Conservation (phyloP, 192 early-diverging fungal genomes). For the Obelidium mucronatum region DNA sequence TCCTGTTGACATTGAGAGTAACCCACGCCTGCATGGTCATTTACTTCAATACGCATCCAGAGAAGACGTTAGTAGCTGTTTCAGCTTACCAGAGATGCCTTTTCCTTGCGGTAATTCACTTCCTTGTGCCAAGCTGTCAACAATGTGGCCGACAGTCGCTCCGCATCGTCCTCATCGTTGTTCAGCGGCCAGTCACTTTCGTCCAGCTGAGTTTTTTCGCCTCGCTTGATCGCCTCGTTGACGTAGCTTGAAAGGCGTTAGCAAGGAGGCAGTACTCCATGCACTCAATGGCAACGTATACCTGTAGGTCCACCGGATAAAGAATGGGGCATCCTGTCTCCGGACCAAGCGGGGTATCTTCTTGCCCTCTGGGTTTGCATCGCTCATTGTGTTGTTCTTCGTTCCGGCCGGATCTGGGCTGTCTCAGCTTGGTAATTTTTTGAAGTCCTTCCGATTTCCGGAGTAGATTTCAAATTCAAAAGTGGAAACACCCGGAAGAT, state of each 20-base stretch:
- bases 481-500: too few species aligned
- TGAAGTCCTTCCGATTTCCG: too few species aligned
- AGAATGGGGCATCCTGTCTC: constrained; percentile 6
- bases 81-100: constrained; percentile 29
- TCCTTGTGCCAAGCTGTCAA: constrained; percentile 39
- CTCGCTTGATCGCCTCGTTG: constrained; percentile 44
- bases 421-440: too few species aligned
- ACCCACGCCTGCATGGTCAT: constrained; percentile 19
- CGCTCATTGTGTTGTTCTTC: too few species aligned
- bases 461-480: too few species aligned
- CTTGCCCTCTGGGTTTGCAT: too few species aligned
- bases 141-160: constrained; percentile 26
- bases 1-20: constrained; percentile 4
- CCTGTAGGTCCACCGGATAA: constrained; percentile 36
- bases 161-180: constrained; percentile 43
- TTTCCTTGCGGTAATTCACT: neutral
- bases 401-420: too few species aligned
- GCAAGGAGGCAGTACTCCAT: neutral
- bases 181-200: constrained; percentile 41
- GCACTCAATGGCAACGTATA: constrained; percentile 3
- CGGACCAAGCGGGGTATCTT: neutral
- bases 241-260: constrained; percentile 25
- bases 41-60: too few species aligned
- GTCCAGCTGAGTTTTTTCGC: constrained; percentile 31
- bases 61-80: too few species aligned